phyloP scores from a whole-genome alignment of 441 rosid genomes.

The Erysimum cheiri region DNA sequence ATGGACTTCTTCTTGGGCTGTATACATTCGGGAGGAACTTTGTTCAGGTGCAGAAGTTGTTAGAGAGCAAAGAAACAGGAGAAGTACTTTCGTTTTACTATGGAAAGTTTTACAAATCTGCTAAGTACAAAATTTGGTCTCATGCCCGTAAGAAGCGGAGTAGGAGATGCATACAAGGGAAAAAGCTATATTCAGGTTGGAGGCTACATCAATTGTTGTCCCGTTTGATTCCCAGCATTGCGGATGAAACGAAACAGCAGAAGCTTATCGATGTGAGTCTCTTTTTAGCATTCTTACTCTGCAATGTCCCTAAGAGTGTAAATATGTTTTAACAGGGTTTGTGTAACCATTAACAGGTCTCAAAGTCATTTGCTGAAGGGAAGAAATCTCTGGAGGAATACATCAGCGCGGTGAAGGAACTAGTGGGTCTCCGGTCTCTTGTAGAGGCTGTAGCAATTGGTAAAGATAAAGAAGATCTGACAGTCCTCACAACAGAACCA shows the following conservation, averaged over 20 bases:
- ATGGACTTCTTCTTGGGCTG: conserved; percentile 67
- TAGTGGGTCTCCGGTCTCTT: conserved; percentile 56
- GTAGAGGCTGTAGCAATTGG: conserved; percentile 75
- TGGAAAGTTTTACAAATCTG: conserved; percentile 64
- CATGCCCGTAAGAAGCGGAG: conserved; percentile 51
- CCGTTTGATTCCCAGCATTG: conserved; percentile 58
- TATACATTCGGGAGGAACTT: conserved; percentile 74
- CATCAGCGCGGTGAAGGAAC: conserved; percentile 50
- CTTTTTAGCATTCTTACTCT: background rate
- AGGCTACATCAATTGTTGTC: conserved; percentile 62
- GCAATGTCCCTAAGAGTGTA: conserved; percentile 15
- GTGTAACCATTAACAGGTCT: conserved; percentile 50
- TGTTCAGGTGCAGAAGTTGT: conserved; percentile 51
- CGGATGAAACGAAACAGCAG: conserved; percentile 42
- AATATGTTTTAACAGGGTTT: conserved; percentile 19
- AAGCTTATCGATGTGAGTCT: conserved; percentile 52
- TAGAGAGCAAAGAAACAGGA: conserved; percentile 62
- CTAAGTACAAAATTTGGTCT: conserved; percentile 57
- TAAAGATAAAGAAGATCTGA: conserved; percentile 75
- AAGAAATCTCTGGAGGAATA: conserved; percentile 57
- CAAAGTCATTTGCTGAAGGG: conserved; percentile 60
- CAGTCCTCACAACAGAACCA: conserved; percentile 55
- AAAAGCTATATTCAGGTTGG: conserved; percentile 72
- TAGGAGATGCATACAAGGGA: conserved; percentile 55
- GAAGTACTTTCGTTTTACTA: conserved; percentile 70